phyloP scores from a whole-genome alignment of 495 filamentous ascomycete species.

The Xylaria longipes region DNA sequence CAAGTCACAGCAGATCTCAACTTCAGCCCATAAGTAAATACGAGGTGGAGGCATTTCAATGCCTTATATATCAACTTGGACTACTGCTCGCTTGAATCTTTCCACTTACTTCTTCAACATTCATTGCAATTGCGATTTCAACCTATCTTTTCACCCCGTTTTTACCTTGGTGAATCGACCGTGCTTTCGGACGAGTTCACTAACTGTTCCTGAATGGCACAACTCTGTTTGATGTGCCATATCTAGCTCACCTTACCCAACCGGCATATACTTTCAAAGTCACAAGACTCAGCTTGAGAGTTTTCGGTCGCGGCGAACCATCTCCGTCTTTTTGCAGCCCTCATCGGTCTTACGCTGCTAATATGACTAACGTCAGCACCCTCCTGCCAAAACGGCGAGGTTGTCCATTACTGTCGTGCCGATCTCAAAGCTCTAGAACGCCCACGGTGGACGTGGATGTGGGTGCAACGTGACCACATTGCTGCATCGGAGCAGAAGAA shows the following conservation, averaged over 20 bases:
- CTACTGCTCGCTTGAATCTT: not conserved
- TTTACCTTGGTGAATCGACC: not conserved
- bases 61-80: slow-evolving; percentile 13
- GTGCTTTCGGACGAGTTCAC: not conserved
- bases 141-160: not conserved
- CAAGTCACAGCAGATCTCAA: slow-evolving; percentile 16
- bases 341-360: not conserved
- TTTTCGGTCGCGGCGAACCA: not conserved
- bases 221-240: not conserved
- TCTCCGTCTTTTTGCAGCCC: not conserved
- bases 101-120: not conserved
- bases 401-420: not conserved
- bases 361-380: not conserved
- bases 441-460: not conserved
- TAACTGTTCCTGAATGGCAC: not conserved
- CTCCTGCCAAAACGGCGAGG: not conserved
- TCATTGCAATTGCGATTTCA: not conserved
- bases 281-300: not conserved
- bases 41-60: slow-evolving; percentile 12
- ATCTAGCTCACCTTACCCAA: not conserved
- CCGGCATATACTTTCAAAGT: not conserved
- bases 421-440: not conserved
- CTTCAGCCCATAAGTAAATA: slow-evolving; percentile 8
- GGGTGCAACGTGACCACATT: slow-evolving; percentile 1
- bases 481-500: not conserved